These are phyloP conservation scores for Mollisia scopiformis DNA, from an alignment of 2,329 filamentous ascomycete genomes.

Conservation along the genomic window DNA sequence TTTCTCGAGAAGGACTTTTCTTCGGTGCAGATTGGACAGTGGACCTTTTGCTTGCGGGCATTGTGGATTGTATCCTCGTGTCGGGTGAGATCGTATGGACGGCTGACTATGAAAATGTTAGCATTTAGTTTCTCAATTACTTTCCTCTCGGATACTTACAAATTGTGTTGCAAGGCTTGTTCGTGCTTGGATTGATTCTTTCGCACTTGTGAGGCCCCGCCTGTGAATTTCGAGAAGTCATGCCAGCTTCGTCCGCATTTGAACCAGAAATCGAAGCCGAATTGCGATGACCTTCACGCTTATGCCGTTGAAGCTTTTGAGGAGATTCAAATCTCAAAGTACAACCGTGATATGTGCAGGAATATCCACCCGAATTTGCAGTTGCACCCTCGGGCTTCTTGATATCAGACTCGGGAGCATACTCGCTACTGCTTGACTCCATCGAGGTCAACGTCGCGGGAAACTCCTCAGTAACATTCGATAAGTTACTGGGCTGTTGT, in stretches of 20 bases:
- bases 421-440: slow-evolving; percentile 43
- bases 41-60: slow-evolving; percentile 90
- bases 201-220: slow-evolving; percentile 77
- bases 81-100: slow-evolving; percentile 93
- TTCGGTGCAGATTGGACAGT: slow-evolving; percentile 89
- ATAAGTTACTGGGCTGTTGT: slow-evolving; percentile 31
- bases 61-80: slow-evolving; percentile 86
- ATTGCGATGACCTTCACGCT: slow-evolving; percentile 87
- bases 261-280: slow-evolving; percentile 58
- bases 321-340: slow-evolving; percentile 87
- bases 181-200: neutral
- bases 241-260: slow-evolving; percentile 39
- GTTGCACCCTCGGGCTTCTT: slow-evolving; percentile 62
- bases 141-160: slow-evolving; percentile 92
- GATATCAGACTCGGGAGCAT: slow-evolving; percentile 35
- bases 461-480: slow-evolving; percentile 34
- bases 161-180: slow-evolving; percentile 81
- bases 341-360: slow-evolving; percentile 94
- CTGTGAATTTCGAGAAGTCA: slow-evolving; percentile 76
- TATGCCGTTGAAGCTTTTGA: slow-evolving; percentile 88
- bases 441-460: slow-evolving; percentile 40
- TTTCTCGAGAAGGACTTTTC: slow-evolving; percentile 72
- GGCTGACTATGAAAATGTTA: slow-evolving; percentile 92
- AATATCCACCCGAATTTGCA: slow-evolving; percentile 88
- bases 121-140: too few species aligned